Evolutionary conservation across 441 rosid genomes (phyloP).

Genomic region (Gossypium gossypioides): DNA sequence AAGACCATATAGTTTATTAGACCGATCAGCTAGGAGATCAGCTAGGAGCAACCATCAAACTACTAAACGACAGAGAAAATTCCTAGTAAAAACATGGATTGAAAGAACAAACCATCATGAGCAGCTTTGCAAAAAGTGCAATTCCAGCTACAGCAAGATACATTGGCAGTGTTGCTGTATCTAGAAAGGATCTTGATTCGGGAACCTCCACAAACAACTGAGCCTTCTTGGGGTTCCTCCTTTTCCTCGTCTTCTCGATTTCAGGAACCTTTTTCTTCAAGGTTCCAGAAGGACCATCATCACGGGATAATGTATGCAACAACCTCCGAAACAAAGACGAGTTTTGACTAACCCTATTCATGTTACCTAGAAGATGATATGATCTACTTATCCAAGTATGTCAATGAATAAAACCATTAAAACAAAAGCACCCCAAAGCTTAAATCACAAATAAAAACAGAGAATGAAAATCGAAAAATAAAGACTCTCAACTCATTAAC

Average conservation of each 20-base stretch:
- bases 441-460: not conserved
- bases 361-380: constrained; percentile 19
- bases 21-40: not conserved
- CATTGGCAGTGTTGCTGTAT: constrained; percentile 78
- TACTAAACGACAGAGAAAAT: not conserved
- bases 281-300: constrained; percentile 48
- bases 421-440: not conserved
- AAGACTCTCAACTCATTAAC: not conserved
- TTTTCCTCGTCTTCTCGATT: constrained; percentile 45
- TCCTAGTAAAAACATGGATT: not conserved
- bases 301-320: constrained; percentile 31
- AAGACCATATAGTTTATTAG: not conserved
- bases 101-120: constrained; percentile 60
- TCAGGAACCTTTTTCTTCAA: constrained; percentile 48
- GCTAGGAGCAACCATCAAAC: not conserved
- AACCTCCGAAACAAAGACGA: constrained; percentile 28
- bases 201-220: constrained; percentile 74
- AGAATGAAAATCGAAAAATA: not conserved
- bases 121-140: constrained; percentile 64
- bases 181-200: constrained; percentile 51
- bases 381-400: not conserved
- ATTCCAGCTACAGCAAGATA: constrained; percentile 56
- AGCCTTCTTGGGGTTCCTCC: constrained; percentile 40
- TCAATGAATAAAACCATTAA: not conserved
- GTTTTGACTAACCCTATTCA: constrained; percentile 35